Evolutionary conservation across 2,329 filamentous ascomycete species (phyloP), one percentile per base, ranked within the genome.

Genomic region (Verticillium nubilum): DNA sequence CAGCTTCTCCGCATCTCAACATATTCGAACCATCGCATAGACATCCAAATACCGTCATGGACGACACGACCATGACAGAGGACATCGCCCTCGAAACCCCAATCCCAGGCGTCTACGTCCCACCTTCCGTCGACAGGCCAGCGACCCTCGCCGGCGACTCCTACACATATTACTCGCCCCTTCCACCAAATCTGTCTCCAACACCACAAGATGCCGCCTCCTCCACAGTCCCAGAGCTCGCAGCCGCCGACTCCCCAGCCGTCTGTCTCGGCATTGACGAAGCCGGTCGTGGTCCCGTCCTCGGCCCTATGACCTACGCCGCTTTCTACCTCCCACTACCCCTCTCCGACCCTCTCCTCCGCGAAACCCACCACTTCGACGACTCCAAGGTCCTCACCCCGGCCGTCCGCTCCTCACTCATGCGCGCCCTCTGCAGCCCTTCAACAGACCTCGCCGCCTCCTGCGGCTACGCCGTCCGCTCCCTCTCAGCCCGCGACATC

Each of bases 381-480:
- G 94, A 98, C 80, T 96, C 90, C 72, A 98, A 98, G 77, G 91
- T 92, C 5, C 85, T 98, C 42, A 96, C 90, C 0, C 85, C 93
- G 0, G 78, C 81, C n/a, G 86, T 94, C 37, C 91, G 94, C 64
- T 88, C 90, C 15, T 74, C 80, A 9, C 84, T 98, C 13, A 83
- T 88, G 82, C 72, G 76, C 47, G 80, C 81, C 2, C 84, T 97
- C 53, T 96, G 92, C 79, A 89, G 86, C 0, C 72, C 83, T 0
- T 78, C 72, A 26, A 72, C 76, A 6, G 77, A 80, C 66, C 79
- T 86, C 1, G 68, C 78, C 69, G 60, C 62, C 12, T 69, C 72
- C 4, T 95, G 90, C 70, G 95, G 94, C 28, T 98, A 92, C 90
- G 93, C 93, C 5, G 86, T 90, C 6, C 83, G 88, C 25, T 80